Conservation (phyloP, 106 monocot genomes). For the Dendrobium chrysotoxum region DNA sequence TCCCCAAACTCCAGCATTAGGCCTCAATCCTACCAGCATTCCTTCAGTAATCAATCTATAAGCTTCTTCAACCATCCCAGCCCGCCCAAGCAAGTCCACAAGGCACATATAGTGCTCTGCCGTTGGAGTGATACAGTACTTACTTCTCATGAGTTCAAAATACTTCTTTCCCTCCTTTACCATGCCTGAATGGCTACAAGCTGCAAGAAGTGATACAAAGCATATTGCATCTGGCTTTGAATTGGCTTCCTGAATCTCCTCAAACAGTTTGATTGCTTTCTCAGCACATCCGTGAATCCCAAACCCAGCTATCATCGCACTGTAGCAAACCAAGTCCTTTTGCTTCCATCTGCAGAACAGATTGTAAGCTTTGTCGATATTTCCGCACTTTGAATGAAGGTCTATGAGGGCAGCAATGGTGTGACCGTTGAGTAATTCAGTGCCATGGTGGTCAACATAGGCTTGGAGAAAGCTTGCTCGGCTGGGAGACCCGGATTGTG, state of each 20-base stretch:
- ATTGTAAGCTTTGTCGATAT: slow-evolving; percentile 15
- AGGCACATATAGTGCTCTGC: slow-evolving; percentile 35
- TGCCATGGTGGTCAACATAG: slow-evolving; percentile 9
- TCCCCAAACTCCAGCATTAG: slow-evolving; percentile 25
- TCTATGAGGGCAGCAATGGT: slow-evolving; percentile 28
- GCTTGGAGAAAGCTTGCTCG: slow-evolving; percentile 17
- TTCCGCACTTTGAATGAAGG: slow-evolving; percentile 26
- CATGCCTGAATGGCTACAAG: slow-evolving; percentile 28
- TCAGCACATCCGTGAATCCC: slow-evolving; percentile 25
- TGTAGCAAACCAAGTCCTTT: slow-evolving; percentile 27
- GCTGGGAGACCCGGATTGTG: slow-evolving; percentile 13
- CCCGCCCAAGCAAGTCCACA: slow-evolving; percentile 36
- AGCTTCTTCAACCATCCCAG: slow-evolving; percentile 34
- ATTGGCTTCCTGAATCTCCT: slow-evolving; percentile 4
- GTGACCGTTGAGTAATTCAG: slow-evolving; percentile 20
- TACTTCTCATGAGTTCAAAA: slow-evolving; percentile 18
- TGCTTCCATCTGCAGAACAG: slow-evolving; percentile 19
- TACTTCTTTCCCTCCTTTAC: slow-evolving; percentile 16
- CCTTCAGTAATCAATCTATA: slow-evolving; percentile 16
- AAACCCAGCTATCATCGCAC: slow-evolving; percentile 30
- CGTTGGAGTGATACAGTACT: slow-evolving; percentile 13
- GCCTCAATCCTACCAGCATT: slow-evolving; percentile 9
- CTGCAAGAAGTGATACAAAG: slow-evolving; percentile 22
- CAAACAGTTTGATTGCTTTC: slow-evolving; percentile 20
- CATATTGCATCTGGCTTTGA: slow-evolving; percentile 23